Conservation (phyloP, 441 rosid species). For the Bruguiera hainesii region DNA sequence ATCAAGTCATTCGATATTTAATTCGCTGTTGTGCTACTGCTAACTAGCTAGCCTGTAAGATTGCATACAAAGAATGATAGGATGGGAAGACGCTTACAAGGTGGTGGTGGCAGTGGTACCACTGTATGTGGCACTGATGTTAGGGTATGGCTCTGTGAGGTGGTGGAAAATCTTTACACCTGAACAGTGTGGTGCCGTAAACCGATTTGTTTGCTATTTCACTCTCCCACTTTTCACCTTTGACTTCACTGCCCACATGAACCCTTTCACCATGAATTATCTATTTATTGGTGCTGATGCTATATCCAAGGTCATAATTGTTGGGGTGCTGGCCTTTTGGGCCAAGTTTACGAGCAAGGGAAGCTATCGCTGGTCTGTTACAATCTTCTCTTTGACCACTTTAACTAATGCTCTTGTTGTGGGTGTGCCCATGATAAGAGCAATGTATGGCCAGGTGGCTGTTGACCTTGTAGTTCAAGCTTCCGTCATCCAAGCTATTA, state of each 20-base stretch:
- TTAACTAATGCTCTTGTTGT: slow-evolving; percentile 77
- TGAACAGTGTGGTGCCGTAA: slow-evolving; percentile 78
- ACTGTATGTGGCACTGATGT: slow-evolving; percentile 65
- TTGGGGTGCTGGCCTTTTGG: slow-evolving; percentile 67
- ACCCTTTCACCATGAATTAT: slow-evolving; percentile 80
- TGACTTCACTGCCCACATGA: slow-evolving; percentile 73
- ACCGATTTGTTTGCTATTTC: slow-evolving; percentile 70
- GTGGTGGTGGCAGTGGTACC: slow-evolving; percentile 84
- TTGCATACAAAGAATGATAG: slow-evolving; percentile 49
- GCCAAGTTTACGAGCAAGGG: slow-evolving; percentile 69
- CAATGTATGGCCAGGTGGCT: slow-evolving; percentile 77
- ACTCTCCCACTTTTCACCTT: slow-evolving; percentile 78
- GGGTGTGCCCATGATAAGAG: slow-evolving; percentile 71
- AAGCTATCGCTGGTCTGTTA: slow-evolving; percentile 81
- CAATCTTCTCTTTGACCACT: slow-evolving; percentile 75
- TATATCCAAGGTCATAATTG: slow-evolving; percentile 63
- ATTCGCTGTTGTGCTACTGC: not conserved
- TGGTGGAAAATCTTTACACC: slow-evolving; percentile 82
- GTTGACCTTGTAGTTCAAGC: slow-evolving; percentile 82
- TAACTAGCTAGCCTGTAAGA: not conserved
- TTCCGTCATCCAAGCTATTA: slow-evolving; percentile 67
- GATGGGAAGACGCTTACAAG: slow-evolving; percentile 71
- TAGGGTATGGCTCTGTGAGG: slow-evolving; percentile 86
- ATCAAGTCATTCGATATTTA: not conserved
- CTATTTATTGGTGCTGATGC: slow-evolving; percentile 70